Evolutionary conservation across 192 early-diverging fungal species (phyloP), one percentile per base, ranked within the genome.

Genomic region (Lobosporangium transversale): DNA sequence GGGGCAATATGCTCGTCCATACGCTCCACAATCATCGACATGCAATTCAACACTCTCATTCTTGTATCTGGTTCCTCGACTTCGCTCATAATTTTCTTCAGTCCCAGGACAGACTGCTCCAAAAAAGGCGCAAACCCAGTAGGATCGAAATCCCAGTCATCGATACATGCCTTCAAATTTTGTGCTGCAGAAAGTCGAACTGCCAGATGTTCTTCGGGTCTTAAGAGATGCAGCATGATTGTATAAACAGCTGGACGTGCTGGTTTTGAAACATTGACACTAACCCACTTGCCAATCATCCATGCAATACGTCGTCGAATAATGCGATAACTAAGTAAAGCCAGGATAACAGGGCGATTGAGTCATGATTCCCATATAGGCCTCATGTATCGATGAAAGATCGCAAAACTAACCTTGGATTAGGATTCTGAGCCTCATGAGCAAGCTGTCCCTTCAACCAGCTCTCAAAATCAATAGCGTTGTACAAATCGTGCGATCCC

Each of bases 61-160:
- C 87, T 80, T 44, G 84, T 90, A 17, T 95, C 95, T 5, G 92
- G 87, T 55, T 91, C 91, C 36, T 87, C 87, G 0, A 92, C 87
- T 12, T 90, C 86, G 7, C 76, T 68, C 27, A 96, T 78, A 30
- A 95, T 52, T 2, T 60, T 50, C 4, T 86, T 82, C n/a, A 94
- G 76, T 21, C 83, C 51, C 24, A 82, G 61, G 33, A 96, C 81
- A 32, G 85, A 78, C 9, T 61, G 81, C 31, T 88, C 86, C 36
- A 94, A 61, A 70, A 86, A 95, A 2, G 91, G 89, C 26, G 79
- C 58, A 59, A 95, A 95, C 24, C 80, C 76, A 0, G 75, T 71
- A 8, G 88, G 65, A 26, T 93, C 91, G 82, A 96, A 96, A 58
- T 95, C 93, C 92, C 92, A 94, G 62, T 97, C 94, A 54, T 94